A percentile compares a stretch with the other conserved stretches of the same genome.
These are phyloP conservation scores for Eucalyptus rudis DNA, from an alignment of 345 rosid genomes.

Conservation along the genomic window DNA sequence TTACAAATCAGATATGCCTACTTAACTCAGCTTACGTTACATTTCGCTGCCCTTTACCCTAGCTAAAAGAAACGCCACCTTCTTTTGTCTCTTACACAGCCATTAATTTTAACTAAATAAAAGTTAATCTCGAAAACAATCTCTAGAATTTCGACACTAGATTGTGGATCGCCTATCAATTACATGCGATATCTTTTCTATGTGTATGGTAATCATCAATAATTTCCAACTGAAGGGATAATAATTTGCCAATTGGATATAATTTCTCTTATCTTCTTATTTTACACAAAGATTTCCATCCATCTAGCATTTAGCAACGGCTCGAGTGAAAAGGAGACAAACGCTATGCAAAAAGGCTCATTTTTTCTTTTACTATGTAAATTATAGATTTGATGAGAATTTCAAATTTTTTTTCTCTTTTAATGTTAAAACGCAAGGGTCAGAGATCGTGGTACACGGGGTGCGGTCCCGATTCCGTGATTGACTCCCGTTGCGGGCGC, in stretches of 20 bases:
- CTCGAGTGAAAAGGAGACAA: background rate
- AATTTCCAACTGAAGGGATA: background rate
- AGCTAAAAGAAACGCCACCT: fast-evolving
- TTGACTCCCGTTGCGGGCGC: background rate
- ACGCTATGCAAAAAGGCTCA: background rate
- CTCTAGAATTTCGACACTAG: fast-evolving
- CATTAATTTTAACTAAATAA: background rate
- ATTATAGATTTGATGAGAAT: background rate
- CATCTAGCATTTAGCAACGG: background rate
- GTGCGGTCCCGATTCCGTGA: background rate
- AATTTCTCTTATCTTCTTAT: background rate
- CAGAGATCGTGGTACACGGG: no score
- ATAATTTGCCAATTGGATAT: background rate
- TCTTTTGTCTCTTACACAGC: fast-evolving
- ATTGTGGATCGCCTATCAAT: background rate
- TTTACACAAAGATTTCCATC: background rate
- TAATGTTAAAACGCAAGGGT: no score
- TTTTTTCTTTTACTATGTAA: background rate
- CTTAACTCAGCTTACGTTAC: background rate
- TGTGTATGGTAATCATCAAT: fast-evolving
- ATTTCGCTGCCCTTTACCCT: background rate
- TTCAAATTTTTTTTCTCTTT: fast-evolving
- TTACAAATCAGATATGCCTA: background rate
- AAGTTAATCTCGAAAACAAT: fast-evolving
- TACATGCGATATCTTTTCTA: fast-evolving